Evolutionary conservation across 495 filamentous ascomycete species (phyloP).

Genomic region (Tetracladium marchalianum): DNA sequence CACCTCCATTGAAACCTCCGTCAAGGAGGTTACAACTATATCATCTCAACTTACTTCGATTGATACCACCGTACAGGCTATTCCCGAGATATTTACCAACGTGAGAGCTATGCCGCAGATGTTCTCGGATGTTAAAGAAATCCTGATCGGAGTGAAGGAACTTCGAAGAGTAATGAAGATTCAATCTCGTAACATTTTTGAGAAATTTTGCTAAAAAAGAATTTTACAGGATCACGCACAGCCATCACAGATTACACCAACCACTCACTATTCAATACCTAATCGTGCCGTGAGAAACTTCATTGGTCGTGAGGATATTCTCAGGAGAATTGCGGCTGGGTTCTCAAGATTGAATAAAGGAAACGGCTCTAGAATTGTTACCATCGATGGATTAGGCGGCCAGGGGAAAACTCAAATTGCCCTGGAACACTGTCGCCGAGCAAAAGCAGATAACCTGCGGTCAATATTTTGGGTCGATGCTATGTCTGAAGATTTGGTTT

Average conservation of each 20-base stretch:
- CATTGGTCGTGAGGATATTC: constrained; percentile 1
- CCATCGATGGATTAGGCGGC: constrained; percentile 22
- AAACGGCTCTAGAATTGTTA: constrained; percentile 1
- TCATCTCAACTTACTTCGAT: too few relatives aligned
- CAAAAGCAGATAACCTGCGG: constrained; percentile 4
- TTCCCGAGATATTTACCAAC: too few relatives aligned
- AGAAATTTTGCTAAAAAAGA: too few relatives aligned
- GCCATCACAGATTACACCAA: neutral
- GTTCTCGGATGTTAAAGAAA: neutral
- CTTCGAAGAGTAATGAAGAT: too few relatives aligned
- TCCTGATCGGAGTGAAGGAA: neutral
- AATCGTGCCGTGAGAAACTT: constrained; percentile 1
- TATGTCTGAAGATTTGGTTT: constrained; percentile 7
- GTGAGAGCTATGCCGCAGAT: neutral
- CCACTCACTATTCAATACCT: neutral
- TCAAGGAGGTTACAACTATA: neutral
- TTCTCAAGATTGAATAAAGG: neutral
- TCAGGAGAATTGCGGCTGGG: neutral
- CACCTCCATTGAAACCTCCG: neutral
- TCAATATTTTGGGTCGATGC: constrained; percentile 26
- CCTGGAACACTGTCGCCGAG: constrained; percentile 20
- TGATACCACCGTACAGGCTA: too few relatives aligned
- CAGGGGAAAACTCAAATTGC: constrained; percentile 29
- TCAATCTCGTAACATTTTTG: too few relatives aligned
- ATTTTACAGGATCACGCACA: too few relatives aligned